Evolutionary conservation across 2,329 filamentous ascomycete species (phyloP).

Genomic region (Penicillium sp.): DNA sequence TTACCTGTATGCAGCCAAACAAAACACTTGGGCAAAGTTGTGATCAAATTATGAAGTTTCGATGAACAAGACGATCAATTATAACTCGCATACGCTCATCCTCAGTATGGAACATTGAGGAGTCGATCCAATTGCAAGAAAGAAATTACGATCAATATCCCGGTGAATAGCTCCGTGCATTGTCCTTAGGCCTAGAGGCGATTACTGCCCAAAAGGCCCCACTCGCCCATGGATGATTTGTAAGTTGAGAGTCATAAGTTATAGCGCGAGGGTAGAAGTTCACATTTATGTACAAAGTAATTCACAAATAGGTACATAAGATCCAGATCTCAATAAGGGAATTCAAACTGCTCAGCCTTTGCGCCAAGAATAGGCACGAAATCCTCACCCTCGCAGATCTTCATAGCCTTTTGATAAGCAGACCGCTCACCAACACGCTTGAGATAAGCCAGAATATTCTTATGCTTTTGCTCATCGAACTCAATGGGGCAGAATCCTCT

Average conservation of each 20-base stretch:
- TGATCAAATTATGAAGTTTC: slow-evolving; percentile 5
- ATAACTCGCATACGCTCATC: neutral
- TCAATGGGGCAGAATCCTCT: slow-evolving; percentile 17
- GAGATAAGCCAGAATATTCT: slow-evolving; percentile 19
- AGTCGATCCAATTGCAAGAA: neutral
- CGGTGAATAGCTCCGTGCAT: neutral
- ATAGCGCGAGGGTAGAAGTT: neutral
- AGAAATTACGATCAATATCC: neutral
- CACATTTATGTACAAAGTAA: neutral
- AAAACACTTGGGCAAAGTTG: slow-evolving; percentile 16
- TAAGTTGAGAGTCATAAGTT: neutral
- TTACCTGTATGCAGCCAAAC: slow-evolving; percentile 8
- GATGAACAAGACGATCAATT: neutral
- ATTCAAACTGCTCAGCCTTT: slow-evolving; percentile 11
- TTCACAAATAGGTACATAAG: neutral
- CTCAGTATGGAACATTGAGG: neutral
- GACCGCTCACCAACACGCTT: slow-evolving; percentile 19
- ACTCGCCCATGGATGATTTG: neutral
- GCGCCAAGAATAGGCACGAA: slow-evolving; percentile 18
- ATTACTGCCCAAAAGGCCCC: neutral
- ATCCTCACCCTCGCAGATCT: slow-evolving; percentile 21
- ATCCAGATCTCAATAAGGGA: slow-evolving; percentile 7
- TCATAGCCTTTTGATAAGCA: slow-evolving; percentile 22
- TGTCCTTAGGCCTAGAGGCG: neutral
- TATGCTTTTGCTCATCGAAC: slow-evolving; percentile 17